These are phyloP conservation scores for Yarrowia galli DNA, from an alignment of 1,139 yeast species.

Conservation along the genomic window DNA sequence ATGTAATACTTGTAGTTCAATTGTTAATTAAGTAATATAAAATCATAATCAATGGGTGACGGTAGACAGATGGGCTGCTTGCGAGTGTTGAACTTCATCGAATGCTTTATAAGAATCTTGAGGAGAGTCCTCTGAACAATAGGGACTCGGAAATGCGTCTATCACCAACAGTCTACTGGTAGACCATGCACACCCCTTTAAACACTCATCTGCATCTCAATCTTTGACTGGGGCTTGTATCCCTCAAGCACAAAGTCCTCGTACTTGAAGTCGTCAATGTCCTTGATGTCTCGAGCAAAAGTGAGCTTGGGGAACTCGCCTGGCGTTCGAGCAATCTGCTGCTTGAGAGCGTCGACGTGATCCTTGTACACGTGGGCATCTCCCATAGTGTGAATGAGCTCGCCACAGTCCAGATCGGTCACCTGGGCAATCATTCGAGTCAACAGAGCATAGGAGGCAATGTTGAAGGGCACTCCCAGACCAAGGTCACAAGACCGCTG, in stretches of 20 bases:
- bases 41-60: not conserved
- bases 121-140: too few relatives aligned
- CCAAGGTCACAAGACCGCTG: constrained; percentile 99
- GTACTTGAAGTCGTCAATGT: constrained; percentile 84
- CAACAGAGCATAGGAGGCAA: constrained; percentile 92
- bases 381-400: constrained; percentile 92
- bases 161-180: too few relatives aligned
- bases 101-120: too few relatives aligned
- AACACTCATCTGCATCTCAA: constrained; percentile 85
- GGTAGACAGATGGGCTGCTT: not conserved
- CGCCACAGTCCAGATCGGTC: constrained; percentile 93
- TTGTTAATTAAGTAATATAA: constrained; percentile 16
- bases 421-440: constrained; percentile 96
- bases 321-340: constrained; percentile 78
- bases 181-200: constrained; percentile 41
- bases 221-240: constrained; percentile 81
- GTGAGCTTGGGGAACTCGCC: constrained; percentile 77
- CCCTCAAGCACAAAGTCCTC: constrained; percentile 85
- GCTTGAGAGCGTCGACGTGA: constrained; percentile 87
- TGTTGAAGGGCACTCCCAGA: constrained; percentile 96
- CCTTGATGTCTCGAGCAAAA: constrained; percentile 69
- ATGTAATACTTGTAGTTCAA: not conserved
- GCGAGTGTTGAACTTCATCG: too few relatives aligned
- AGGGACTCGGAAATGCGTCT: too few relatives aligned
- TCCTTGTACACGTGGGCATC: constrained; percentile 95